These are phyloP conservation scores for Albifimbria verrucaria DNA, from an alignment of 2,329 filamentous ascomycete genomes.

Conservation along the genomic window DNA sequence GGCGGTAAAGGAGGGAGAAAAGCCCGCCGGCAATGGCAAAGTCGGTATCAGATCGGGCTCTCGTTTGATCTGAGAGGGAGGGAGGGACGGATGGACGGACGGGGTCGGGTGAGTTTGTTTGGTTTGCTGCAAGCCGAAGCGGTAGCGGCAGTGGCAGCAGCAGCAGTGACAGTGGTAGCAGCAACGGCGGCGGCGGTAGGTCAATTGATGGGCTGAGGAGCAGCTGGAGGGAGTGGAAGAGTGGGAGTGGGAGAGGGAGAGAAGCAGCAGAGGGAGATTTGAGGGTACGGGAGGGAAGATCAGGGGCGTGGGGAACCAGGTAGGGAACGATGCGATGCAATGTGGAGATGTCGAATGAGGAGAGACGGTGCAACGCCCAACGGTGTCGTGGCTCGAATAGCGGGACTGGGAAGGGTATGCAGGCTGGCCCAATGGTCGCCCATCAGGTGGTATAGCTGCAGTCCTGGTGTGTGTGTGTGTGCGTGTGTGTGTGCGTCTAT, in stretches of 20 bases:
- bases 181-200: neutral
- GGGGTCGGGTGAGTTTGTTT: too few relatives aligned
- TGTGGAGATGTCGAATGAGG: slow-evolving; percentile 31
- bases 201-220: slow-evolving; percentile 11
- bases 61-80: slow-evolving; percentile 26
- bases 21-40: slow-evolving; percentile 7
- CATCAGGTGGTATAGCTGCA: neutral
- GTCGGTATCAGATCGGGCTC: slow-evolving; percentile 8
- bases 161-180: slow-evolving; percentile 6
- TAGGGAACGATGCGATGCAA: slow-evolving; percentile 16
- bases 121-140: slow-evolving; percentile 28
- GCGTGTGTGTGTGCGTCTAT: neutral
- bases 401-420: slow-evolving; percentile 32
- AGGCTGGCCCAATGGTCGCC: slow-evolving; percentile 30
- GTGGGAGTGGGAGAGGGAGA: slow-evolving; percentile 25
- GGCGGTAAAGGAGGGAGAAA: slow-evolving; percentile 12
- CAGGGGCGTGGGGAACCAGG: slow-evolving; percentile 29
- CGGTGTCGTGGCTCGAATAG: slow-evolving; percentile 38
- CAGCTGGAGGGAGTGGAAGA: slow-evolving; percentile 7
- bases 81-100: neutral
- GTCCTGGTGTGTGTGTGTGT: too few relatives aligned
- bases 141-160: neutral
- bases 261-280: slow-evolving; percentile 27
- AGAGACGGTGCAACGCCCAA: slow-evolving; percentile 23
- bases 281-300: slow-evolving; percentile 17